A percentile compares a stretch with the other conserved stretches of the same genome.
These are phyloP conservation scores for Neltuma alba DNA, from an alignment of 306 rosid genomes.

Conservation along the genomic window DNA sequence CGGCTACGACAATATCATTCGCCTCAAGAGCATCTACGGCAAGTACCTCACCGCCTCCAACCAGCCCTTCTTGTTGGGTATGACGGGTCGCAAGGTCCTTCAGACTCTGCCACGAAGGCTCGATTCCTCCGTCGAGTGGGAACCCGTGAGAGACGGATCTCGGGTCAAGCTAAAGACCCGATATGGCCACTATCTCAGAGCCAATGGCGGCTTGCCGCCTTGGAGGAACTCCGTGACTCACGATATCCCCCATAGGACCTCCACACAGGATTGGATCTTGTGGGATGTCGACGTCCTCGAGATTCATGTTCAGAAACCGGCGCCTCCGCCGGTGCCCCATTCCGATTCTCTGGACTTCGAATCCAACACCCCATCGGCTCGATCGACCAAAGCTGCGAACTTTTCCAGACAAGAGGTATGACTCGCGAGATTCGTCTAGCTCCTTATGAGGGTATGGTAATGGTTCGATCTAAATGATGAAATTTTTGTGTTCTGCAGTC, in stretches of 20 bases:
- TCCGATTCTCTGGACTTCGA: constrained; percentile 72
- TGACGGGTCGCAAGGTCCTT: constrained; percentile 84
- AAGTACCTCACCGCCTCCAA: constrained; percentile 87
- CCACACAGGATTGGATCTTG: constrained; percentile 86
- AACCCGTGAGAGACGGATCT: constrained; percentile 66
- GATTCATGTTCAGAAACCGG: constrained; percentile 48
- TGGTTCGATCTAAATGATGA: not conserved
- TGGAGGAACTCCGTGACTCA: constrained; percentile 94
- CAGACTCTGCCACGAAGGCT: constrained; percentile 65
- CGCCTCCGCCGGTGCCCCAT: constrained; percentile 50
- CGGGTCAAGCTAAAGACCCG: constrained; percentile 73
- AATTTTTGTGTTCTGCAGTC: constrained; percentile 48
- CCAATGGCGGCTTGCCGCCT: constrained; percentile 86
- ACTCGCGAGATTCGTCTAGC: not conserved
- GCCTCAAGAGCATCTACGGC: constrained; percentile 81
- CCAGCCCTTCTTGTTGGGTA: constrained; percentile 70
- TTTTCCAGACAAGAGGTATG: constrained; percentile 66
- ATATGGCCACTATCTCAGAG: constrained; percentile 78
- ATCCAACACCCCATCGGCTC: constrained; percentile 43
- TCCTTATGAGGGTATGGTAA: not conserved
- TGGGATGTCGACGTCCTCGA: constrained; percentile 84
- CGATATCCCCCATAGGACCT: constrained; percentile 78
- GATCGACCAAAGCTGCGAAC: constrained; percentile 40
- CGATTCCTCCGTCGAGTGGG: constrained; percentile 94
- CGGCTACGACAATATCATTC: constrained; percentile 57